phyloP scores from a whole-genome alignment of 1,284 basidiomycete genomes.

The Ustilago trichophora region DNA sequence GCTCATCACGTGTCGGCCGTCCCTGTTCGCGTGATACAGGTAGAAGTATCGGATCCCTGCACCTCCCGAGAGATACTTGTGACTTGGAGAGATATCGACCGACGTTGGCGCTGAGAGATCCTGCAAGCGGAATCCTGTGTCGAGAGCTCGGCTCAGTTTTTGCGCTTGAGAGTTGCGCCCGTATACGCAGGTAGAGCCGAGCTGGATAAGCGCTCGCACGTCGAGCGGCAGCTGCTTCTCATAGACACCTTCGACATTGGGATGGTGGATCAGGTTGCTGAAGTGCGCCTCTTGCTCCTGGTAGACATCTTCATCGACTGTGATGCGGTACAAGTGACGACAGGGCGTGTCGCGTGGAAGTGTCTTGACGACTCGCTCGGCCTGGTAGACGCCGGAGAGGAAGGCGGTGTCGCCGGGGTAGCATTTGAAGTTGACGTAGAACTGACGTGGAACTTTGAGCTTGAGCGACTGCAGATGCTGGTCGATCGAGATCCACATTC shows the following conservation, averaged over 20 bases:
- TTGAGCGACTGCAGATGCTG: slow-evolving; percentile 80
- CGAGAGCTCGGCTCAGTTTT: slow-evolving; percentile 84
- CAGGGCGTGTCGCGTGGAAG: slow-evolving; percentile 83
- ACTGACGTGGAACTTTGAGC: slow-evolving; percentile 86
- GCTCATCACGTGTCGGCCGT: slow-evolving; percentile 86
- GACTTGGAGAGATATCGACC: slow-evolving; percentile 38
- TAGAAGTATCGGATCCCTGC: slow-evolving; percentile 82
- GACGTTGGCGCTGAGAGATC: slow-evolving; percentile 71
- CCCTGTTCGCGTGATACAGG: slow-evolving; percentile 85
- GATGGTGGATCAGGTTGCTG: slow-evolving; percentile 88
- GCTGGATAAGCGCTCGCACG: slow-evolving; percentile 81
- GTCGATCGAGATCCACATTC: slow-evolving; percentile 88
- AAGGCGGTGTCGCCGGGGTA: slow-evolving; percentile 75
- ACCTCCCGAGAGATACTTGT: slow-evolving; percentile 81
- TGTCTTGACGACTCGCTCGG: slow-evolving; percentile 78
- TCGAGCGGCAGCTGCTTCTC: slow-evolving; percentile 90
- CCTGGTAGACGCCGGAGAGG: slow-evolving; percentile 72
- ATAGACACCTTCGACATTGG: slow-evolving; percentile 93
- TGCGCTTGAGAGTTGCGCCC: slow-evolving; percentile 71
- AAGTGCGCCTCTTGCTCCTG: slow-evolving; percentile 88
- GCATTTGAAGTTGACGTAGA: slow-evolving; percentile 88
- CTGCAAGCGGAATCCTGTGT: slow-evolving; percentile 82
- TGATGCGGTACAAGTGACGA: slow-evolving; percentile 82
- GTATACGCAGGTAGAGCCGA: slow-evolving; percentile 83
- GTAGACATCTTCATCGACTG: slow-evolving; percentile 84